A percentile compares a stretch with the other conserved stretches of the same genome.
Evolutionary conservation across 192 early-diverging fungal genomes (phyloP).

Genomic region (Backusella liffmaniae): DNA sequence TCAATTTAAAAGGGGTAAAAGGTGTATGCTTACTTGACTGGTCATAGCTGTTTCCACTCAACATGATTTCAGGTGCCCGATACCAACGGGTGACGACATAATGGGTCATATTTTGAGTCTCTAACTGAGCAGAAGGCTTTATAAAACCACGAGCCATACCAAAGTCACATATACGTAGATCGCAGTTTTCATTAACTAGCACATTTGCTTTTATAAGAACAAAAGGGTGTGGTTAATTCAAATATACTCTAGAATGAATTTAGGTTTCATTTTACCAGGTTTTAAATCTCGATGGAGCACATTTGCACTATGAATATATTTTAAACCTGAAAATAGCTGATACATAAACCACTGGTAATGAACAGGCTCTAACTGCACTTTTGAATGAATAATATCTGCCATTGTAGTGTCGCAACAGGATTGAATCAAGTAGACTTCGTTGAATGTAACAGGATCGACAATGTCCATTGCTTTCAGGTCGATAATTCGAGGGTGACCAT

Average conservation of each 20-base stretch:
- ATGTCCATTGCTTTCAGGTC: slow-evolving; percentile 68
- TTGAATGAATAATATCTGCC: slow-evolving; percentile 70
- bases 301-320: slow-evolving; percentile 76
- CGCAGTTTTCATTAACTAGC: slow-evolving; percentile 87
- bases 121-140: slow-evolving; percentile 58
- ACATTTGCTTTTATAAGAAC: slow-evolving; percentile 60
- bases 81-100: slow-evolving; percentile 97
- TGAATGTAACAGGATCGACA: slow-evolving; percentile 50
- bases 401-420: slow-evolving; percentile 73
- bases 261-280: slow-evolving; percentile 51
- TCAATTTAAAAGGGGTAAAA: not conserved
- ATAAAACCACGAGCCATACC: slow-evolving; percentile 86
- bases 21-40: slow-evolving; percentile 69
- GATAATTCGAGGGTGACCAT: slow-evolving; percentile 65
- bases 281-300: slow-evolving; percentile 88
- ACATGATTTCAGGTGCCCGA: slow-evolving; percentile 92
- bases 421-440: slow-evolving; percentile 55
- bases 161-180: slow-evolving; percentile 94
- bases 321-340: slow-evolving; percentile 63
- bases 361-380: slow-evolving; percentile 26
- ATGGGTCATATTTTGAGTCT: slow-evolving; percentile 83
- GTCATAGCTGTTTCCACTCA: slow-evolving; percentile 85
- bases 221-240: not conserved
- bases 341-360: slow-evolving; percentile 69
- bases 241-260: not conserved